phyloP scores from a whole-genome alignment of 2,329 filamentous ascomycete species.

The Penicillium glabrum region DNA sequence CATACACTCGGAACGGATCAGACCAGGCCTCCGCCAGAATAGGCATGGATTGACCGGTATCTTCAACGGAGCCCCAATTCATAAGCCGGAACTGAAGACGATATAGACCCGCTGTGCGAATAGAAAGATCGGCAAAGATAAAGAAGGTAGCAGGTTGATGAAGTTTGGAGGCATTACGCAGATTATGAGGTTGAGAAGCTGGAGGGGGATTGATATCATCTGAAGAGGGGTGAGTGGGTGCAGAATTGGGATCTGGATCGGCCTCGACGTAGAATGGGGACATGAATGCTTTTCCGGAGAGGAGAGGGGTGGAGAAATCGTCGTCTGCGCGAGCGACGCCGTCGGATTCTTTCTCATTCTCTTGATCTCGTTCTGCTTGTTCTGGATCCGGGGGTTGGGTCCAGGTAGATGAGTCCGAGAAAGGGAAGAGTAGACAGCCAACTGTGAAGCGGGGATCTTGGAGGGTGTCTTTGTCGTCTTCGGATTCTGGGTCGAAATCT shows the following conservation, averaged over 20 bases:
- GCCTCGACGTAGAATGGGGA: constrained; percentile 44
- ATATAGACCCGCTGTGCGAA: constrained; percentile 47
- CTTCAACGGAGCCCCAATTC: constrained; percentile 38
- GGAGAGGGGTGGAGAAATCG: constrained; percentile 27
- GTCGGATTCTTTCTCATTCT: constrained; percentile 9
- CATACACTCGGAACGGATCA: constrained; percentile 42
- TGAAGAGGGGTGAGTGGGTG: constrained; percentile 38
- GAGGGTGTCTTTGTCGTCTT: constrained; percentile 40
- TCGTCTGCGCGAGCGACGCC: constrained; percentile 21
- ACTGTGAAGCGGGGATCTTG: constrained; percentile 43
- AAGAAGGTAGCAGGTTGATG: constrained; percentile 45
- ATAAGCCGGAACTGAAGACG: constrained; percentile 48
- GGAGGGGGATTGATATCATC: constrained; percentile 7
- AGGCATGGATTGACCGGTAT: constrained; percentile 36
- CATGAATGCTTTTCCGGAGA: constrained; percentile 42
- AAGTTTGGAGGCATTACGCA: constrained; percentile 14
- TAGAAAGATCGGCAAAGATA: constrained; percentile 49
- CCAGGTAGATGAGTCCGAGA: constrained; percentile 18
- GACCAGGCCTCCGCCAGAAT: constrained; percentile 43
- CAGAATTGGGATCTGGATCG: constrained; percentile 45
- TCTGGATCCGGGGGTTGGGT: constrained; percentile 15
- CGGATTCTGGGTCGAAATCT: constrained; percentile 42
- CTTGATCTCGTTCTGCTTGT: constrained; percentile 9
- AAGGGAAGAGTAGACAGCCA: constrained; percentile 44
- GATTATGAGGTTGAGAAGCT: constrained; percentile 4